These are phyloP conservation scores for Selenicereus undatus DNA, from an alignment of 148 eudicot genomes.

Conservation along the genomic window DNA sequence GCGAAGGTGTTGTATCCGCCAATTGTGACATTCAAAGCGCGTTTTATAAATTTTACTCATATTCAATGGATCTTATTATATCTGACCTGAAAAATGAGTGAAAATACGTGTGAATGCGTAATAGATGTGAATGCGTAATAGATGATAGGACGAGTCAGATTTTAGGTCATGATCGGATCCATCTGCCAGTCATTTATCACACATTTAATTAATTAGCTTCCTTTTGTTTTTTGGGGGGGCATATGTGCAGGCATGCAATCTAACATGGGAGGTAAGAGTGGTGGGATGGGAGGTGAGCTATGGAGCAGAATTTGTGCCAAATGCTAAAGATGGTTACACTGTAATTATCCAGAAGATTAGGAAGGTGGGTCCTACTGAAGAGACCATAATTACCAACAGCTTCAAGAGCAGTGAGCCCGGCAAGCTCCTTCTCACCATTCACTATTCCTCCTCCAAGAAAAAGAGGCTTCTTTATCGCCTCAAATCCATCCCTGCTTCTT, in stretches of 20 bases:
- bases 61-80: too few relatives aligned
- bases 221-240: too few relatives aligned
- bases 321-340: conserved; percentile 34
- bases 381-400: conserved; percentile 32
- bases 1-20: too few relatives aligned
- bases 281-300: conserved; percentile 56
- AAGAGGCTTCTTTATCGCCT: conserved; percentile 49
- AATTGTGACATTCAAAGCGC: too few relatives aligned
- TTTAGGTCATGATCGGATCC: too few relatives aligned
- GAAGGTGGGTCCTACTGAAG: conserved; percentile 37
- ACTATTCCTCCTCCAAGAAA: conserved; percentile 43
- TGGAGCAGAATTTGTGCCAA: conserved; percentile 58
- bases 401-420: conserved; percentile 49
- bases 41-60: too few relatives aligned
- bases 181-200: too few relatives aligned
- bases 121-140: too few relatives aligned
- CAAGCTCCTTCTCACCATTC: conserved; percentile 39
- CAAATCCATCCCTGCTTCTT: conserved; percentile 6
- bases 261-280: conserved; percentile 62
- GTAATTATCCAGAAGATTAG: conserved; percentile 32
- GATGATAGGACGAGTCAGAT: too few relatives aligned
- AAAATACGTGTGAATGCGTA: too few relatives aligned
- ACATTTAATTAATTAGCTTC: too few relatives aligned
- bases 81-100: too few relatives aligned
- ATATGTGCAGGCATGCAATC: conserved; percentile 34